phyloP scores from a whole-genome alignment of 768 basidiomycete genomes.

The Tulasnella sp. region DNA sequence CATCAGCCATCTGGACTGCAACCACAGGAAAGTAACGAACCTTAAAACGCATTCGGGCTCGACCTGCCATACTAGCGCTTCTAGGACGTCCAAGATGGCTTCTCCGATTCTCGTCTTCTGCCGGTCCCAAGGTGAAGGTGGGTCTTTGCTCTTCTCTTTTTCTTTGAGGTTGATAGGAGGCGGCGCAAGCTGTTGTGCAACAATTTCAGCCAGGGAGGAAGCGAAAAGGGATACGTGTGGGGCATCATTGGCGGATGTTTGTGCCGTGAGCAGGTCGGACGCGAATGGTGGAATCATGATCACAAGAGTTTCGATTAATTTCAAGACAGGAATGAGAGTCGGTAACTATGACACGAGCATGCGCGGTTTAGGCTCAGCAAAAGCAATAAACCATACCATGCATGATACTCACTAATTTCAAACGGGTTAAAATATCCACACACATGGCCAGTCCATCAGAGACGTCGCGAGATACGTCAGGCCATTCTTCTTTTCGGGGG shows the following conservation, averaged over 20 bases:
- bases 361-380: neutral
- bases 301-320: constrained; percentile 11
- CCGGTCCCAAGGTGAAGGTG: constrained; percentile 13
- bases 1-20: neutral
- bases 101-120: neutral
- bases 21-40: neutral
- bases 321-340: constrained; percentile 11
- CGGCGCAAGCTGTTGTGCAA: constrained; percentile 4
- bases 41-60: neutral
- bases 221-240: neutral
- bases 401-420: neutral
- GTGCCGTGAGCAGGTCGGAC: neutral
- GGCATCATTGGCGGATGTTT: neutral
- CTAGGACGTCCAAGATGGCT: constrained; percentile 1
- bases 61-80: constrained; percentile 2
- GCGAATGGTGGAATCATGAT: neutral
- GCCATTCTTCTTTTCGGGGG: constrained; percentile 15
- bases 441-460: constrained; percentile 2
- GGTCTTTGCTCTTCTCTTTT: neutral
- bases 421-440: neutral
- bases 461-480: constrained; percentile 10
- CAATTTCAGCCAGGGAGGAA: neutral
- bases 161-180: constrained; percentile 14
- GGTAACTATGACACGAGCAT: neutral
- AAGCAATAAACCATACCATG: neutral